Conservation (phyloP, 176 grass and related monocot species). For the Panicum miliaceum region DNA sequence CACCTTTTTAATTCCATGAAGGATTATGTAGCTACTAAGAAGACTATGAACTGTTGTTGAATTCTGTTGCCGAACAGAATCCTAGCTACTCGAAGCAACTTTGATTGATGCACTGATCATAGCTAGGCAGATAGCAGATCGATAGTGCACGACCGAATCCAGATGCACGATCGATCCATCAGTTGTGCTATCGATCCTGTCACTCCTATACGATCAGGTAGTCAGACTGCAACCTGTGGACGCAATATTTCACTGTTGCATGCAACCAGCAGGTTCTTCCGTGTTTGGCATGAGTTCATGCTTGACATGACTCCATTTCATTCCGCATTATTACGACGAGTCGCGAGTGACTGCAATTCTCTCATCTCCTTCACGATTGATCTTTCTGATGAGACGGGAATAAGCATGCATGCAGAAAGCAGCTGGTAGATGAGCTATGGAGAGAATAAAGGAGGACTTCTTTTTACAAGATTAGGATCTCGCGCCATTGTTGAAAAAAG, state of each 20-base stretch:
- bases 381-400: background rate
- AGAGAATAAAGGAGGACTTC: background rate
- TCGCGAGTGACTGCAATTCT: background rate
- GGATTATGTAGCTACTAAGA: background rate
- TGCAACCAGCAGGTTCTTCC: background rate
- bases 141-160: background rate
- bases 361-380: background rate
- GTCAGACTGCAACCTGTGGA: background rate
- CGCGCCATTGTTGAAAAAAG: background rate
- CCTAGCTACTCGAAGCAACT: conserved; percentile 17
- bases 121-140: background rate
- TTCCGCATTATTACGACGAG: background rate
- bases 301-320: background rate
- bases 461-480: conserved; percentile 7
- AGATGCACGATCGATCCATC: background rate
- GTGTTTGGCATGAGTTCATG: background rate
- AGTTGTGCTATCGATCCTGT: background rate
- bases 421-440: background rate
- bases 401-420: background rate
- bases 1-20: background rate
- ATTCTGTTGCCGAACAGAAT: background rate
- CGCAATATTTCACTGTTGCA: background rate
- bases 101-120: background rate
- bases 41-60: background rate
- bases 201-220: background rate